Base-by-base conservation (phyloP, 2,329 filamentous ascomycete species). In the Arthrobotrys megalospora region DNA sequence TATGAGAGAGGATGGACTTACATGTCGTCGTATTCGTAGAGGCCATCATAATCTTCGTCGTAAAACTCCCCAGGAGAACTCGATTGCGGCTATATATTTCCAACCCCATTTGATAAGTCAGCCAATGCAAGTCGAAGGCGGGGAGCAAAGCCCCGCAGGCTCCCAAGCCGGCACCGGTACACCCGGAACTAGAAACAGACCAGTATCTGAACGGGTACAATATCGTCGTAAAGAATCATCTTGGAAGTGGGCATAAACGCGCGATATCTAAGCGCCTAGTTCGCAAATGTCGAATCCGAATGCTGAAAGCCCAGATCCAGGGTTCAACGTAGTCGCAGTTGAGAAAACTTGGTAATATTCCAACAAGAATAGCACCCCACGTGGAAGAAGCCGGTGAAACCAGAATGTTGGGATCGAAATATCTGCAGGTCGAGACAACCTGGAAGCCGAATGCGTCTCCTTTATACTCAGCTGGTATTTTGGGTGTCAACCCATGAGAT, bases 21-120 rank as follows among this genome's bases (percentile, higher is more conserved):
- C 73, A 71, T 70, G 14, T 77, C 73, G 32, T 77, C 73, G 19
- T 58, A 55, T 60, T 77, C 73, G 52, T 71, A 77, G 24, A 77
- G 28, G 32, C 60, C 66, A 45, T 77, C 73, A 47, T 70, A 77
- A 28, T 66, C 65, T 19, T 77, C 73, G 48, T 77, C 73, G 41
- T 66, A 60, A 32, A 60, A 64, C 43, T 66, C 21, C n/a, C 47
- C 7, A 32, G 32, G 16, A 34, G 53, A 28, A 52, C 10, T 14
- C 38, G 68, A 47, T 43, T 63, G 64, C 2, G 69, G 38, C 69
- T 73, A 32, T 36, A 60, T 19, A 43, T 11, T 36, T n/a, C 28
- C 10, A 3, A 38, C 21, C 16, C 5, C 36, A 38, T 58, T 14
- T 19, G 6, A 34, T 7, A 58, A 58, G 52, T 58, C 14, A 58